Evolutionary conservation across 345 rosid species (phyloP).

Genomic region (Laguncularia racemosa): DNA sequence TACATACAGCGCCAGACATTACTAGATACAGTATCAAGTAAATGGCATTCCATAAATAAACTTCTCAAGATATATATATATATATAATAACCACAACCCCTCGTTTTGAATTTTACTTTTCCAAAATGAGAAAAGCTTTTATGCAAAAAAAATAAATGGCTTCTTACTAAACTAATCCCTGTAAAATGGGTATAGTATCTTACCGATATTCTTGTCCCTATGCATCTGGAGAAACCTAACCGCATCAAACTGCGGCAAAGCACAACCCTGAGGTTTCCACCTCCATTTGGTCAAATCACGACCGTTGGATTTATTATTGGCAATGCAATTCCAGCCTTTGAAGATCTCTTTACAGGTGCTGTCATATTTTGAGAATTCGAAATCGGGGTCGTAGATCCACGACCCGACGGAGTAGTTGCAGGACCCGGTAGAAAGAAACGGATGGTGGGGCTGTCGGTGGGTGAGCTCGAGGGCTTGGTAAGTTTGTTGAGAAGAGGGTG

Average conservation of each 20-base stretch:
- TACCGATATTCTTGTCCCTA: slow-evolving; percentile 73
- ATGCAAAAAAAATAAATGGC: not conserved
- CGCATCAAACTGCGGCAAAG: slow-evolving; percentile 61
- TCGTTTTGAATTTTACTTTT: too few species aligned
- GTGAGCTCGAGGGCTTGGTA: slow-evolving; percentile 8
- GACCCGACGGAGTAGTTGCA: slow-evolving; percentile 71
- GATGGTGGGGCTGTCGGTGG: not conserved
- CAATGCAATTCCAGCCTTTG: slow-evolving; percentile 89
- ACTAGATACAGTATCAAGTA: too few species aligned
- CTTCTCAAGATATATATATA: too few species aligned
- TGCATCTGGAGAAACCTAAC: slow-evolving; percentile 36
- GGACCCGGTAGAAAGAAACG: not conserved
- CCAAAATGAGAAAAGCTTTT: too few species aligned
- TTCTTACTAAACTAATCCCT: not conserved
- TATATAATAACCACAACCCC: too few species aligned
- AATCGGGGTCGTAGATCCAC: slow-evolving; percentile 61
- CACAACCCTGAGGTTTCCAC: slow-evolving; percentile 68
- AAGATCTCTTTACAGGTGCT: slow-evolving; percentile 78
- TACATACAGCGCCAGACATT: too few species aligned
- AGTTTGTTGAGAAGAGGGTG: slow-evolving; percentile 11
- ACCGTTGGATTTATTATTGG: slow-evolving; percentile 60
- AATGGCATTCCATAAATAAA: too few species aligned
- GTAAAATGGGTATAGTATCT: not conserved
- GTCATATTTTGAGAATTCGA: slow-evolving; percentile 33
- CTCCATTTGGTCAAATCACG: slow-evolving; percentile 65